Base-by-base conservation (phyloP, 2,329 filamentous ascomycete species). In the Colletotrichum siamense region DNA sequence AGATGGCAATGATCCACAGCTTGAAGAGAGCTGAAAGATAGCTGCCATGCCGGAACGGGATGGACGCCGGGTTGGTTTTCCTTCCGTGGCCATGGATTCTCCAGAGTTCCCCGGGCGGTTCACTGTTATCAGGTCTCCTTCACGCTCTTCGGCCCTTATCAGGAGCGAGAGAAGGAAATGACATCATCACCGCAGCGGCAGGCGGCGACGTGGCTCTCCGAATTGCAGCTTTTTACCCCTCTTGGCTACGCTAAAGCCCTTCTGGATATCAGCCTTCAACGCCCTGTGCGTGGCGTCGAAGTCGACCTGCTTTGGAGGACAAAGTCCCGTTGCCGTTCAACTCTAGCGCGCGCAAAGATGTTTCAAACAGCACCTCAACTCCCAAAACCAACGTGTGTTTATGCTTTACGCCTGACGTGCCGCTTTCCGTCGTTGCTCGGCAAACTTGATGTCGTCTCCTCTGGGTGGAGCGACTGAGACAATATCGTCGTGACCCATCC, bases 271-370 rank as follows among this genome's bases (percentile, higher is more conserved):
- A 64, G 49, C 71, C 39, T 39, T 62, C 72, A 59, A 66, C 15
- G 72, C 49, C 63, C 52, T 67, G 66, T 71, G 71, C 75, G 61
- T 67, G 67, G 71, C 65, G 72, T 71, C 39, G 13, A 62, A 36
- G 28, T 36, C 16, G 64, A 28, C 4, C 28, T 30, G 28, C 22
- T 44, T 18, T 18, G 16, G 34, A 75, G 66, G 32, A 67, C 36
- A 24, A 57, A 49, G 62, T 67, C 30, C 28, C 30, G 32, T 18
- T 55, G 63, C n/a, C 44, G 26, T 28, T 62, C 52, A 15, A 44
- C 15, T 55, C 36, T 71, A 77, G 71, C 61, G 71, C 52, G 32
- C 71, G 72, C 61, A 77, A 64, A 67, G 18, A 36, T 71, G 75
- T 71, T 71, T 77, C 66, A 75, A 49, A 49, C 52, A 24, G 26